Base-by-base conservation (phyloP, 2,329 filamentous ascomycete species). In the Xylariaceae sp. region DNA sequence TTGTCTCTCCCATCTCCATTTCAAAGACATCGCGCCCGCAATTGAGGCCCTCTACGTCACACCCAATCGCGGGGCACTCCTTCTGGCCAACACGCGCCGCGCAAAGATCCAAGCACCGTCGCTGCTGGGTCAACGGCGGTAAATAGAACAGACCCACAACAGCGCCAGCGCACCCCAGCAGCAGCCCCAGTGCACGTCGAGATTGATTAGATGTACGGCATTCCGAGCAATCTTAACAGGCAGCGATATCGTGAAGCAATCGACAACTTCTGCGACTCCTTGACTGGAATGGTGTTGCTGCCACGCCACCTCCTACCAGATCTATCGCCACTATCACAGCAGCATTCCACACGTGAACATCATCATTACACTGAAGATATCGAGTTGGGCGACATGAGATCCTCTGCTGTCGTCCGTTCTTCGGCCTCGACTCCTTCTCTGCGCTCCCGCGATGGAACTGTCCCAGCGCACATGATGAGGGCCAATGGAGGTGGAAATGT, bases 391-490 rank as follows among this genome's bases (percentile, higher is more conserved):
- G 45, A 50, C 17, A 59, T 59, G 57, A 55, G 22, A 33, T 18
- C 50, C 69, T 28, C 22, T 7, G 34, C 16, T 54, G 5, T 22
- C 31, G 33, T 31, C 22, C 57, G 61, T 49, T 63, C 63, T 17
- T 86, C 83, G 50, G 89, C 89, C 45, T 92, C 89, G 49, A 92
- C 87, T 53, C 89, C 89, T 34, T 91, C 88, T 22, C 74, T 93
- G 63, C 82, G 89, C 55, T 87, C 87, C 38, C 82, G 84, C 66
- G 87, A 90, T 73, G 82, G 82, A 46, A 81, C 80, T n/a, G 71
- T 84, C 38, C 79, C 83, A 22, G 70, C 80, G 54, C 75, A 77
- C 62, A 74, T 75, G 62, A 78, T 75, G 61, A 78, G 74, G 67
- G 79, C 80, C 75, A 77, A 84, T 65, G 68, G 79, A 57, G 87